These are phyloP conservation scores for Psilocybe cubensis DNA, from an alignment of 768 basidiomycete species.

Conservation along the genomic window DNA sequence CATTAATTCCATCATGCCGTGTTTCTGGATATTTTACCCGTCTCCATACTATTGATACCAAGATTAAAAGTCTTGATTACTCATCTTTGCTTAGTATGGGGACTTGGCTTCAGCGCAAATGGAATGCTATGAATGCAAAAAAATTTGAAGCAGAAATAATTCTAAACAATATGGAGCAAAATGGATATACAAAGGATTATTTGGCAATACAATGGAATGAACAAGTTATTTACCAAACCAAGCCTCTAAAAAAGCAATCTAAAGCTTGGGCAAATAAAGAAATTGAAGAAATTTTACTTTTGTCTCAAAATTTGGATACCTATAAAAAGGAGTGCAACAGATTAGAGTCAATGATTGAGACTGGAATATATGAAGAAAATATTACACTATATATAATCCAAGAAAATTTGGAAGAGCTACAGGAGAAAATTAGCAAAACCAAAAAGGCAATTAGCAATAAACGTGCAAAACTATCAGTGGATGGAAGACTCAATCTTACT, in stretches of 20 bases:
- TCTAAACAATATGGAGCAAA: neutral
- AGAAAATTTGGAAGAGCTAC: neutral
- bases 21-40: conserved; percentile 15
- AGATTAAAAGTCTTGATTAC: conserved; percentile 10
- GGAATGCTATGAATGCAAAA: neutral
- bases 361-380: conserved; percentile 4
- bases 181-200: neutral
- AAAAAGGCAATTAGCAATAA: conserved; percentile 2
- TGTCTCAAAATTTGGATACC: neutral
- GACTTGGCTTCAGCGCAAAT: conserved; percentile 10
- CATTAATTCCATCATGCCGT: conserved; percentile 16
- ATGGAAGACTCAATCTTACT: neutral
- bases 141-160: conserved; percentile 3
- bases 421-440: neutral
- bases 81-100: conserved; percentile 1
- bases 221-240: conserved; percentile 24
- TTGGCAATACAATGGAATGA: conserved; percentile 17
- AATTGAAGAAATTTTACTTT: conserved; percentile 8
- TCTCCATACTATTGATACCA: conserved; percentile 15
- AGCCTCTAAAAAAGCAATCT: conserved; percentile 12
- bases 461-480: conserved; percentile 3
- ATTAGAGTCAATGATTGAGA: conserved; percentile 2
- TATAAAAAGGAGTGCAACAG: conserved; percentile 5
- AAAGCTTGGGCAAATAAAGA: conserved; percentile 5
- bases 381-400: neutral